Conservation (phyloP, 305 asterid genomes). For the Vinca major region DNA sequence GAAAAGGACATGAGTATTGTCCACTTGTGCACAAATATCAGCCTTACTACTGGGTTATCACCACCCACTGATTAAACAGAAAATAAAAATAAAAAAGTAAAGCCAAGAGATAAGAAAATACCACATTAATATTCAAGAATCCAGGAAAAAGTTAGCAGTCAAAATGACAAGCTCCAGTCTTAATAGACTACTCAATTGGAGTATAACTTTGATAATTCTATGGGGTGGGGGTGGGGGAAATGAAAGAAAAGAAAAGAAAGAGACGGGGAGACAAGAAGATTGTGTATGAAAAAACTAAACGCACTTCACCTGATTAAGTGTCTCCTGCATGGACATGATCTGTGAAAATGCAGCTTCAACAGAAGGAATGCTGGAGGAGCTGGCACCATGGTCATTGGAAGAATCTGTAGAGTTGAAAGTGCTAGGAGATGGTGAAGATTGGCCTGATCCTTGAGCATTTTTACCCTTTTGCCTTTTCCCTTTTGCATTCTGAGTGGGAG, state of each 20-base stretch:
- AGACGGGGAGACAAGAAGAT: not conserved
- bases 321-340: constrained; percentile 58
- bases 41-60: not conserved
- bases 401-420: constrained; percentile 43
- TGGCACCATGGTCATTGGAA: constrained; percentile 41
- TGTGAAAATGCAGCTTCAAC: constrained; percentile 42
- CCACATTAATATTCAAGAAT: not conserved
- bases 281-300: not conserved
- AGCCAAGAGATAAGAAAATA: not conserved
- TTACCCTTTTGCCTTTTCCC: constrained; percentile 72
- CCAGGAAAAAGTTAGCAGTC: not conserved
- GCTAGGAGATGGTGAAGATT: constrained; percentile 40
- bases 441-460: constrained; percentile 46
- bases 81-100: not conserved
- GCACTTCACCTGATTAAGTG: constrained; percentile 54
- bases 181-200: not conserved
- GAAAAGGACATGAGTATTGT: not conserved
- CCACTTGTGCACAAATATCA: not conserved
- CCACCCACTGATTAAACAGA: not conserved
- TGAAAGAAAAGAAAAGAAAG: not conserved
- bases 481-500: constrained; percentile 39
- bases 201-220: not conserved
- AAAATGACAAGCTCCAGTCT: not conserved
- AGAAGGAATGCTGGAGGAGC: constrained; percentile 37
- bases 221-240: no score